phyloP scores from a whole-genome alignment of 2,329 filamentous ascomycete species.

The Microsporum audouinii region DNA sequence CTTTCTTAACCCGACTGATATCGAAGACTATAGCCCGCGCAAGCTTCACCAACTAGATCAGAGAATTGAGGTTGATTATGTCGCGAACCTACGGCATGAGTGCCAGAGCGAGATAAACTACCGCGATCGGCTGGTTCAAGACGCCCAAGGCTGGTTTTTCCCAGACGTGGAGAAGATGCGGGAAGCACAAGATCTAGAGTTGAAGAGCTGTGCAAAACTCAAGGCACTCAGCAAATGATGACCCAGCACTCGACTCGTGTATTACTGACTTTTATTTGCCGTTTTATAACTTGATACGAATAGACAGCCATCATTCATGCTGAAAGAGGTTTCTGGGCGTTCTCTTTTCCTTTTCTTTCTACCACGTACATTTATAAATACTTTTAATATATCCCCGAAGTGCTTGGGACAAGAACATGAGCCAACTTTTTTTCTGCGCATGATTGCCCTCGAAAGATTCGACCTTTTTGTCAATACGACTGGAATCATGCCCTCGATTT shows the following conservation, averaged over 20 bases:
- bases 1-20: constrained; percentile 69
- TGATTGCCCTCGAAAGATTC: not conserved
- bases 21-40: constrained; percentile 55
- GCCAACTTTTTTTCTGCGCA: not conserved
- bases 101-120: constrained; percentile 64
- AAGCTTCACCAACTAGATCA: constrained; percentile 67
- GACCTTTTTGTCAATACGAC: not conserved
- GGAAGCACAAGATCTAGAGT: constrained; percentile 50
- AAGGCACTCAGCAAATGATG: constrained; percentile 20
- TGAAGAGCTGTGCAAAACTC: constrained; percentile 49
- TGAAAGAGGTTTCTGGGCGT: not conserved
- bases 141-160: constrained; percentile 79
- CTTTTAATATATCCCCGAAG: not conserved
- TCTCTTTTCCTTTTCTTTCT: not conserved
- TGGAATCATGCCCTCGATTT: no score
- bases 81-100: constrained; percentile 54
- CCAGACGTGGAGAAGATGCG: constrained; percentile 69
- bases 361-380: not conserved
- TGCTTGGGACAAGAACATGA: not conserved
- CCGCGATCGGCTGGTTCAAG: constrained; percentile 57
- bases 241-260: not conserved
- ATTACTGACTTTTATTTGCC: not conserved
- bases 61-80: constrained; percentile 61
- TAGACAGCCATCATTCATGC: not conserved
- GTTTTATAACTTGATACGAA: not conserved